Conservation (phyloP, 768 basidiomycete genomes). For the Suillus alpinus region DNA sequence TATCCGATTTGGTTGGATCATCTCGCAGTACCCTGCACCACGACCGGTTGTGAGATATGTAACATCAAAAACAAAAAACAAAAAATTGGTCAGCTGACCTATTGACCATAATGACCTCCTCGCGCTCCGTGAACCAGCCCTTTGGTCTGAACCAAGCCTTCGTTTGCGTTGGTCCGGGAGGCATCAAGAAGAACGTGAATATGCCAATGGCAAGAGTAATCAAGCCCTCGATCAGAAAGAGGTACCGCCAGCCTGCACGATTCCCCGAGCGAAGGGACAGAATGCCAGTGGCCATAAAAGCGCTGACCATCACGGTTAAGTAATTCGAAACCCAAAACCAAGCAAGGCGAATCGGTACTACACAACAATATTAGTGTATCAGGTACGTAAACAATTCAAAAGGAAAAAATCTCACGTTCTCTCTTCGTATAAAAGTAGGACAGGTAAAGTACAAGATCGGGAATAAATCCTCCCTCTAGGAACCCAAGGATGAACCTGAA, state of each 20-base stretch:
- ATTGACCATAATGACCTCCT: conserved; percentile 56
- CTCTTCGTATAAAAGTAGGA: conserved; percentile 62
- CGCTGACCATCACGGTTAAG: conserved; percentile 48
- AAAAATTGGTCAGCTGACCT: conserved; percentile 28
- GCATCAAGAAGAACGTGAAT: conserved; percentile 54
- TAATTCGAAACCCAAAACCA: conserved; percentile 69
- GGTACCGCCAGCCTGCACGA: conserved; percentile 54
- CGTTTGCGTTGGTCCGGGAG: conserved; percentile 56
- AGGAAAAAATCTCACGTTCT: conserved; percentile 37
- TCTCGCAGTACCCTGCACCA: conserved; percentile 46
- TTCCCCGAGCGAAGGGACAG: conserved; percentile 26
- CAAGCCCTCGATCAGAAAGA: conserved; percentile 53
- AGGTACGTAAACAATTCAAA: not conserved
- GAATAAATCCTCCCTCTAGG: conserved; percentile 64
- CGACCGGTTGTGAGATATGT: not conserved
- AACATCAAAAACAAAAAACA: not conserved
- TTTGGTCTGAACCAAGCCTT: conserved; percentile 53
- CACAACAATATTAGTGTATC: not conserved
- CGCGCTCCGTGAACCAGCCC: conserved; percentile 59
- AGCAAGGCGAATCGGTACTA: conserved; percentile 44
- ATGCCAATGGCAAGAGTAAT: conserved; percentile 49
- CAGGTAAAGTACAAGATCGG: conserved; percentile 64
- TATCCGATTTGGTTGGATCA: conserved; percentile 59
- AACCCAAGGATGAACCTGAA: conserved; percentile 52
- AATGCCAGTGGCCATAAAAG: conserved; percentile 62